Evolutionary conservation across 495 filamentous ascomycete species (phyloP).

Genomic region (Astrothelium subdiscretum): DNA sequence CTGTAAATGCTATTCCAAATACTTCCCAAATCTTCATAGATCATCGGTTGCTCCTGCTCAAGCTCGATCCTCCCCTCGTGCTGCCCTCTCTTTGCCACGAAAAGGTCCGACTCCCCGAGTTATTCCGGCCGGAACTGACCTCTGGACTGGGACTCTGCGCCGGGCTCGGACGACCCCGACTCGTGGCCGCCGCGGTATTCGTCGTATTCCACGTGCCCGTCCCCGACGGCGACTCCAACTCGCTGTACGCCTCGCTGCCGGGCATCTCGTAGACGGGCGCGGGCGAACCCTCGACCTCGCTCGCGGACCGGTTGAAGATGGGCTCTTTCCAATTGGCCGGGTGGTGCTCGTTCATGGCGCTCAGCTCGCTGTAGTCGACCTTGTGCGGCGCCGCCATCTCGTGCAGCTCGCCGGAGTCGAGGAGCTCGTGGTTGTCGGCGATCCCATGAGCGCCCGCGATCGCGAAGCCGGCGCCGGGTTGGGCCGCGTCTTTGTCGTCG

Average conservation of each 20-base stretch:
- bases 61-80: not conserved
- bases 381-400: constrained; percentile 16
- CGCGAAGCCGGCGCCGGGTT: constrained; percentile 7
- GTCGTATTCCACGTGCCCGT: constrained; percentile 1
- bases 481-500: constrained; percentile 7
- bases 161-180: not conserved
- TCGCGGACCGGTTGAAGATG: not conserved
- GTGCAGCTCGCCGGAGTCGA: constrained; percentile 5
- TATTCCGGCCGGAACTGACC: not conserved
- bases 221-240: constrained; percentile 6
- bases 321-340: constrained; percentile 9
- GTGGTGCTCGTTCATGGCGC: constrained; percentile 7
- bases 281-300: constrained; percentile 10
- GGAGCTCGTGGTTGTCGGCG: constrained; percentile 11
- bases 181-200: not conserved
- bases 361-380: constrained; percentile 15
- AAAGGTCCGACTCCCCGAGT: not conserved
- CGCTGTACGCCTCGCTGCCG: constrained; percentile 14
- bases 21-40: not conserved
- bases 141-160: not conserved
- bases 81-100: not conserved
- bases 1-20: not conserved
- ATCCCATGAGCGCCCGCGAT: constrained; percentile 7
- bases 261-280: constrained; percentile 13
- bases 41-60: not conserved